Base-by-base conservation (phyloP, 2,329 filamentous ascomycete genomes). In the Xylariaceae sp. region DNA sequence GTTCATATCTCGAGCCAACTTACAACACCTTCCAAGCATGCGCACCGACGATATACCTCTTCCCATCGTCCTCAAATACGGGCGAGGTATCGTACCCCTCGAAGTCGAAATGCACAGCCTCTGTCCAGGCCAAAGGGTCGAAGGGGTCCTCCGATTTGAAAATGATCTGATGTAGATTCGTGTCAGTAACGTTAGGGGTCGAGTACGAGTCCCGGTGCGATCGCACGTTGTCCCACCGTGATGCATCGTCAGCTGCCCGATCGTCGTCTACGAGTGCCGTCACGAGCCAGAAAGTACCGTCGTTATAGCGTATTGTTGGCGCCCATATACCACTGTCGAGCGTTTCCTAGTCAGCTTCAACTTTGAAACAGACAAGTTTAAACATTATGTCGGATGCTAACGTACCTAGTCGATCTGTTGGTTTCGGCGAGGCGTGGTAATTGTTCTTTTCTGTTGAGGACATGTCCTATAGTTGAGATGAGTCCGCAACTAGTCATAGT, bases 21-120 rank as follows among this genome's bases (percentile, higher is more conserved):
- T 39, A 66, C 58, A 51, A 53, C 15, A 70, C 62, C 47, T 65
- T 62, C 63, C 65, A 71, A 6, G 65, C 65, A 50, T 71, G 68
- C n/a, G 61, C 66, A 3, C 68, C 71, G 0, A 69, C 70, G 3
- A 80, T 72, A 49, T 81, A 83, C 0, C 73, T 66, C 49, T 71
- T 76, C 1, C 78, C 80, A 42, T 82, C 74, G 1, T 73, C 71
- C 44, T 82, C 75, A 75, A 78, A 83, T 56, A 80, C 78, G 7
- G 75, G 71, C 32, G 71, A 74, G 0, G 78, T 75, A 46, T 84
- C 81, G 45, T 78, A 78, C 1, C 75, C 75, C 9, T 69, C 64
- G 39, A 76, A 75, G 11, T 74, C 66, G 55, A 78, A 79, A 45
- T 74, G 70, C 0, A 75, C 58, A 0, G 77, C 71, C 45, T 76